phyloP scores from a whole-genome alignment of 2,329 filamentous ascomycete genomes.

The Annulohypoxylon truncatum region DNA sequence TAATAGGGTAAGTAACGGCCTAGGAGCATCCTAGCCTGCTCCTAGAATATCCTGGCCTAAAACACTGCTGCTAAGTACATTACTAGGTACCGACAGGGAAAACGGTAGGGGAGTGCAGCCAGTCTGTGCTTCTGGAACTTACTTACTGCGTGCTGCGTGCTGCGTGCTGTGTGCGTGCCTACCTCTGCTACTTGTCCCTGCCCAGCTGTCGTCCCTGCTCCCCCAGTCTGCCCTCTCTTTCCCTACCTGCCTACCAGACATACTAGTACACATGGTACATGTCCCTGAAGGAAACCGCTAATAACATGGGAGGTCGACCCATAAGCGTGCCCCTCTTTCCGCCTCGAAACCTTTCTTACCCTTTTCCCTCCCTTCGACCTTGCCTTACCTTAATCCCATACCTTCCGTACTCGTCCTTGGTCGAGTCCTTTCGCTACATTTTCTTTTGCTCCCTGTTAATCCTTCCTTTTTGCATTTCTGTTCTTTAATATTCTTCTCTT shows the following conservation, averaged over 20 bases:
- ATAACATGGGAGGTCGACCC: constrained; percentile 36
- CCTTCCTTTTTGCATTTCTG: constrained; percentile 7
- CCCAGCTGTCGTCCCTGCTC: too few species aligned
- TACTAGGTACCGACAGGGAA: constrained; percentile 1
- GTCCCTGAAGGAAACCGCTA: constrained; percentile 23
- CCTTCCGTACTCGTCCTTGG: constrained; percentile 30
- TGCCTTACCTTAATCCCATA: constrained; percentile 35
- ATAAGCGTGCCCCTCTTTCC: constrained; percentile 37
- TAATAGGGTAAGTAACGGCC: constrained; percentile 29
- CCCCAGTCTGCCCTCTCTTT: not conserved
- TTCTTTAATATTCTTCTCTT: constrained; percentile 12
- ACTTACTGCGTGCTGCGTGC: not conserved
- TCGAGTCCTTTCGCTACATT: constrained; percentile 38
- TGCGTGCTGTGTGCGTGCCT: not conserved
- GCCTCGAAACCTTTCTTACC: constrained; percentile 35
- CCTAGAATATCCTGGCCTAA: not conserved
- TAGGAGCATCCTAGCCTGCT: not conserved
- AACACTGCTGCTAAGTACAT: not conserved
- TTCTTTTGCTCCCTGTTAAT: constrained; percentile 28
- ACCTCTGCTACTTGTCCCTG: not conserved
- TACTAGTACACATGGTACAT: too few species aligned
- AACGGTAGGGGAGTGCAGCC: not conserved
- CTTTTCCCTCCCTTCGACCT: constrained; percentile 34
- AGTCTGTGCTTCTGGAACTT: constrained; percentile 25
- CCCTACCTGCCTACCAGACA: too few species aligned